These are phyloP conservation scores for Medicago truncatula DNA, from an alignment of 306 rosid genomes.

Conservation along the genomic window DNA sequence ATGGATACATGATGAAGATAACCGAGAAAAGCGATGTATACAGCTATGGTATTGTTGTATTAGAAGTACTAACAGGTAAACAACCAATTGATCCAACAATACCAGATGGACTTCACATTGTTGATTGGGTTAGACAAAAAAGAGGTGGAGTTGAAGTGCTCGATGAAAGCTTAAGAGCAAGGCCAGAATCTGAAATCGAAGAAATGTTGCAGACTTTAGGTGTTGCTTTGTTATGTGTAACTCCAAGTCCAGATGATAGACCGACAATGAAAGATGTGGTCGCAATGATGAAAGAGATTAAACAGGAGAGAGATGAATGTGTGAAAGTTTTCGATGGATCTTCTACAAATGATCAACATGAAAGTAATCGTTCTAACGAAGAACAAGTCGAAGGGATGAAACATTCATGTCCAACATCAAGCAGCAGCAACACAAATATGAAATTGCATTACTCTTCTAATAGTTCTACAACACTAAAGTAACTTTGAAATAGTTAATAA, in stretches of 20 bases:
- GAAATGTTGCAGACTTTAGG: conserved; percentile 81
- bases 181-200: conserved; percentile 68
- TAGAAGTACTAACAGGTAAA: conserved; percentile 85
- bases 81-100: conserved; percentile 93
- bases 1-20: conserved; percentile 91
- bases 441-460: conserved; percentile 48
- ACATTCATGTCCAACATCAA: conserved; percentile 37
- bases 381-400: conserved; percentile 39
- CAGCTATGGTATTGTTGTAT: conserved; percentile 79
- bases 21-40: conserved; percentile 93
- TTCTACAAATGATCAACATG: conserved; percentile 52
- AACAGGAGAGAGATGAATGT: conserved; percentile 61
- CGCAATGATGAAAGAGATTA: conserved; percentile 79
- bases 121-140: conserved; percentile 80
- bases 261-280: conserved; percentile 91
- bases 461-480: conserved; percentile 47
- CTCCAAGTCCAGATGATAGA: conserved; percentile 68
- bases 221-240: conserved; percentile 85
- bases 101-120: conserved; percentile 85
- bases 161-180: conserved; percentile 56
- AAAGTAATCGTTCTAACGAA: conserved; percentile 33
- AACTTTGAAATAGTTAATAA: conserved; percentile 35
- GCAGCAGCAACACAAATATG: conserved; percentile 50
- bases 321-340: conserved; percentile 54
- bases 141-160: conserved; percentile 61